Base-by-base conservation (phyloP, 345 rosid genomes). In the Salix viminalis region DNA sequence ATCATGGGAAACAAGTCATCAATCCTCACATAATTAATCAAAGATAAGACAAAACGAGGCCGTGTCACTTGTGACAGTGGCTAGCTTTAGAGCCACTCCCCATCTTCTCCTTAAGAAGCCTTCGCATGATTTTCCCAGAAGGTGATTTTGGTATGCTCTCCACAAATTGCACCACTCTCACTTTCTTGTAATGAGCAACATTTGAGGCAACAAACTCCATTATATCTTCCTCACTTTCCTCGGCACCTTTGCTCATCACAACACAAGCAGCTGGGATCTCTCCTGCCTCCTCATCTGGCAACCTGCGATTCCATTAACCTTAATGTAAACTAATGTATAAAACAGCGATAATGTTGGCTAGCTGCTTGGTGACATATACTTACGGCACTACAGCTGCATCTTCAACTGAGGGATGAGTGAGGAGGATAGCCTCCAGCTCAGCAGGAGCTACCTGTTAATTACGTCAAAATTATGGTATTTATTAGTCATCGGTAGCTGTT, bases 371-470 rank as follows among this genome's bases (percentile, higher is more conserved):
- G n/a, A 12, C 37, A 4, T 18, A 21, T 10, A 67, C 97, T 91
- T 84, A 93, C 97, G 96, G 91, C 78, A 93, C 96, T 16, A 96
- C 96, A 0, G 98, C 99, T 11, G 88, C 97, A 61, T 96, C 99
- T 54, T 90, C 94, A 62, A 96, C 85, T 0, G 91, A 89, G 79
- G 94, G 87, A 85, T 96, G 96, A 41, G 86, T 50, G 0, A 96
- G 90, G 15, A 96, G 96, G 42, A 89, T 85, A 4, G 93, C 92
- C 83, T 96, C 99, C 9, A 93, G 83, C 85, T 93, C 98, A 0
- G 98, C 97, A 0, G 99, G 99, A 71, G 99, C 98, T 10, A 95
- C 97, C 96, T 95, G 79, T 9, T 24, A 24, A 24, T 24, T 39
- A 37, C 2, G 5, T 16, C 36, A 73, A 23, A 69, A 58, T 18